Evolutionary conservation across 495 filamentous ascomycete species (phyloP), one percentile per base, ranked within the genome.

Genomic region (Xylaria scruposa): DNA sequence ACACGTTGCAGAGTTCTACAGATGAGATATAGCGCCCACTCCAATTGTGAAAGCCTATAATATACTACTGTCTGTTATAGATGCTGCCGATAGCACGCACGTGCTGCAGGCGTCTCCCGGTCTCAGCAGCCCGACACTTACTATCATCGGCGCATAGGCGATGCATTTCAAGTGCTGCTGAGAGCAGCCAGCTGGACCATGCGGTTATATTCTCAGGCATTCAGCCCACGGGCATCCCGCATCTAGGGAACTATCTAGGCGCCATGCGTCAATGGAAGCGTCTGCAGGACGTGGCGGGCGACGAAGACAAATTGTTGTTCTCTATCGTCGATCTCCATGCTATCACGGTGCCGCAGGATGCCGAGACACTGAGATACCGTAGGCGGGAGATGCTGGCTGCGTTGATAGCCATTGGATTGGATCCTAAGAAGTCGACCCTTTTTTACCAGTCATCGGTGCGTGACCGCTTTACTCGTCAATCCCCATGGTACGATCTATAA

Each of bases 161-260:
- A 31, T 10, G n/a, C 1, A 33, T 13, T n/a, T 67, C 70, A 12
- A 24, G n/a, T 42, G 10, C 13, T 3, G 61, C 46, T 13, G 29
- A 31, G 21, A 33, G 56, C 71, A 75, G 31, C 71, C 44, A 76
- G 51, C 63, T 26, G 1, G 56, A 40, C 47, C 49, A 73, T 64
- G 67, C 83, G 54, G 82, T 90, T 38, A 85, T 99, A 72, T 98
- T 98, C 85, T 98, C 97, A 12, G 96, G 94, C 38, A 98, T 99
- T 72, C 96, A 99, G 77, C 97, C 96, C 21, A 98, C 96, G 6
- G 96, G 95, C 5, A 83, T 97, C 12, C 97, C 96, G n/a, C 97
- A 98, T 78, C 84, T 99, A 42, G 96, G 96, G 17, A 99, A 99
- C 81, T 98, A 98, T 78, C 86, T 98, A 10, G 96, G 96, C 15